These are phyloP conservation scores for Aspergillus sparsus DNA, from an alignment of 495 filamentous ascomycete species.

Conservation along the genomic window DNA sequence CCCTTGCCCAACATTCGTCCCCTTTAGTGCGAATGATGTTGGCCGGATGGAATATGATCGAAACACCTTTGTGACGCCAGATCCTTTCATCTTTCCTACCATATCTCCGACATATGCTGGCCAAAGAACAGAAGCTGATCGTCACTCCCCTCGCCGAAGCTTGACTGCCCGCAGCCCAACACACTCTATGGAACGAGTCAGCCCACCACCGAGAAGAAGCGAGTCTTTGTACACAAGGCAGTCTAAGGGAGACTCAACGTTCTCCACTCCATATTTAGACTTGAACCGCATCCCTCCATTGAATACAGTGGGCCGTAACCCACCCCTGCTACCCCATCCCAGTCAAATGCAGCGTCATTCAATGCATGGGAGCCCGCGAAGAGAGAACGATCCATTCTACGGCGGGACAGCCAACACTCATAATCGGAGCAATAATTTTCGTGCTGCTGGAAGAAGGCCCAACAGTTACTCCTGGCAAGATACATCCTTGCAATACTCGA, in stretches of 20 bases:
- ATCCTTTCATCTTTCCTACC: slow-evolving; percentile 35
- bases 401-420: slow-evolving; percentile 14
- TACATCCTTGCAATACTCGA: slow-evolving; percentile 28
- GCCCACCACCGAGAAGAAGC: slow-evolving; percentile 36
- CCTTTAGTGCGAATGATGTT: slow-evolving; percentile 49
- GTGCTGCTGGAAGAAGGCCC: slow-evolving; percentile 10
- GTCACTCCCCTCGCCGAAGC: slow-evolving; percentile 40
- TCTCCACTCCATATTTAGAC: slow-evolving; percentile 15
- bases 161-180: slow-evolving; percentile 40
- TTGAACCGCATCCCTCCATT: slow-evolving; percentile 18
- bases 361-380: slow-evolving; percentile 27
- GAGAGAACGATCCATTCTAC: slow-evolving; percentile 38
- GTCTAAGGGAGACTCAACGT: slow-evolving; percentile 22
- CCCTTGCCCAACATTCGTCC: slow-evolving; percentile 42
- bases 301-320: slow-evolving; percentile 23
- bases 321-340: slow-evolving; percentile 29
- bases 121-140: slow-evolving; percentile 28
- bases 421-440: not conserved
- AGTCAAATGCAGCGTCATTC: slow-evolving; percentile 35
- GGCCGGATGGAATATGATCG: slow-evolving; percentile 39
- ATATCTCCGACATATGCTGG: slow-evolving; percentile 33
- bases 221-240: slow-evolving; percentile 37
- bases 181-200: slow-evolving; percentile 28
- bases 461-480: slow-evolving; percentile 24
- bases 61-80: slow-evolving; percentile 30